A percentile compares a stretch with the other conserved stretches of the same genome.
Conservation (phyloP, 345 rosid genomes). For the Eutrema heterophyllum region DNA sequence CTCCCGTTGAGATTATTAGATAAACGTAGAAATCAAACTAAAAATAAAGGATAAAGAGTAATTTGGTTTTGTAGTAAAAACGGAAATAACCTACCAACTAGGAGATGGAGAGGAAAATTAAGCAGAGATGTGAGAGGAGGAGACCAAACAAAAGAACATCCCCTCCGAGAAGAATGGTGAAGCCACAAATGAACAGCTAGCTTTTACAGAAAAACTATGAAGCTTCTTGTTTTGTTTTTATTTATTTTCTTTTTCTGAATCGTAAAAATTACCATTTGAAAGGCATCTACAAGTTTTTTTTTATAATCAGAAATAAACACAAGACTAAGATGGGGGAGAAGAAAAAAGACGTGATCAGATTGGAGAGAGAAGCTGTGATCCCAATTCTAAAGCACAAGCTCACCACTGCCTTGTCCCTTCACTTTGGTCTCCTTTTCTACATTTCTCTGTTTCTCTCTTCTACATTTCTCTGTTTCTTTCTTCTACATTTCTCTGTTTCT, state of each 20-base stretch:
- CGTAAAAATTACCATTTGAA: not conserved
- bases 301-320: not conserved
- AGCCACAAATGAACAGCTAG: slow-evolving; percentile 20
- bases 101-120: slow-evolving; percentile 4
- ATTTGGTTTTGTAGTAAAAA: not conserved
- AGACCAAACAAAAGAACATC: slow-evolving; percentile 13
- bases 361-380: slow-evolving; percentile 75
- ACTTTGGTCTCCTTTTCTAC: slow-evolving; percentile 36
- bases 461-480: slow-evolving; percentile 11
- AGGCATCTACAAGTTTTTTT: slow-evolving; percentile 8
- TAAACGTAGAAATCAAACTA: too few relatives aligned
- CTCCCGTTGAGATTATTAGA: too few relatives aligned
- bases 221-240: slow-evolving; percentile 17
- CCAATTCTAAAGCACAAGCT: slow-evolving; percentile 61
- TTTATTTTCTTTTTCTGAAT: not conserved
- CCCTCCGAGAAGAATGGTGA: slow-evolving; percentile 30
- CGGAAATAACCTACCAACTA: not conserved
- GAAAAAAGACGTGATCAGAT: slow-evolving; percentile 52
- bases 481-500: slow-evolving; percentile 18
- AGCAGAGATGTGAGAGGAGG: slow-evolving; percentile 26
- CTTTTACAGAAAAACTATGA: slow-evolving; percentile 1
- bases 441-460: not conserved
- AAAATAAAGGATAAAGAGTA: too few relatives aligned
- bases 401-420: slow-evolving; percentile 40
- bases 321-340: slow-evolving; percentile 40